phyloP scores from a whole-genome alignment of 495 filamentous ascomycete species.

The Chaetomidium leptoderma region DNA sequence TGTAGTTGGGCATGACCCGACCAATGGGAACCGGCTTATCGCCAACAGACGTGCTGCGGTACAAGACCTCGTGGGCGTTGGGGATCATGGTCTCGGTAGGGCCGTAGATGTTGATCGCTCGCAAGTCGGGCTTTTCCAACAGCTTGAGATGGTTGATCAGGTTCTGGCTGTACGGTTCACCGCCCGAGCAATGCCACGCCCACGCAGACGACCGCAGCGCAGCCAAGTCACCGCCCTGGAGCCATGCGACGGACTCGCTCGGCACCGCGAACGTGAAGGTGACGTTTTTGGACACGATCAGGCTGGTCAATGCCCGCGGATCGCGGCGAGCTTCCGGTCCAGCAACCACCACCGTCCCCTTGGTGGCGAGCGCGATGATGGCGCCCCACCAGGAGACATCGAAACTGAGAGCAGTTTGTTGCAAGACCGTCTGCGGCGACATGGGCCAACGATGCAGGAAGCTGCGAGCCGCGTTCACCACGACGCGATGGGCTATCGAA shows the following conservation, averaged over 20 bases:
- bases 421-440: no score
- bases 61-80: not conserved
- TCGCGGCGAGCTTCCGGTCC: constrained; percentile 22
- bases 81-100: not conserved
- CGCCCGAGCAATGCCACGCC: constrained; percentile 24
- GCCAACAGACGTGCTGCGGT: not conserved
- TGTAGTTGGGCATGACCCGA: constrained; percentile 30
- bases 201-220: constrained; percentile 17
- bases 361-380: constrained; percentile 24
- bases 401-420: constrained; percentile 32
- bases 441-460: no score
- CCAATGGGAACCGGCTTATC: constrained; percentile 5
- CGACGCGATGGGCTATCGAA: no score
- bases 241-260: constrained; percentile 21
- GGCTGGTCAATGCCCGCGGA: constrained; percentile 20
- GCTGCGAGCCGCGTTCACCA: no score
- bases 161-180: constrained; percentile 19
- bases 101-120: not conserved
- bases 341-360: constrained; percentile 26
- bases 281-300: constrained; percentile 22
- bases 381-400: constrained; percentile 32
- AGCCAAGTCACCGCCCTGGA: constrained; percentile 22
- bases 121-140: not conserved
- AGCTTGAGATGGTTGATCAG: not conserved
- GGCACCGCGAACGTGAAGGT: constrained; percentile 27